Evolutionary conservation across 305 asterid species (phyloP).

Genomic region (Striga hermonthica): DNA sequence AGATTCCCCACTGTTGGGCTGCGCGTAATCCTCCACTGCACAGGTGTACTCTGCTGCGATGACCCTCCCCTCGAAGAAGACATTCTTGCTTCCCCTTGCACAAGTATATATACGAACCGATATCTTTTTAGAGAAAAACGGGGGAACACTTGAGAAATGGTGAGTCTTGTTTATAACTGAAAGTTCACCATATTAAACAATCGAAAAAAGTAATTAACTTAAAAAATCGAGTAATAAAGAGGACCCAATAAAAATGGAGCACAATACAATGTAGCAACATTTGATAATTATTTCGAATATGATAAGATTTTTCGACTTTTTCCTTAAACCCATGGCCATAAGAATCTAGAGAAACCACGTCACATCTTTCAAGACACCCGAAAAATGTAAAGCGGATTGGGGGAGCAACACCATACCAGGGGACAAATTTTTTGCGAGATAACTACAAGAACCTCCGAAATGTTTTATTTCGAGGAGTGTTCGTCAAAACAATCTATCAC

Average conservation of each 20-base stretch:
- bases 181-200: conserved; percentile 5
- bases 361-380: too few species aligned
- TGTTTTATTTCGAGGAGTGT: conserved; percentile 6
- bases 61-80: conserved; percentile 68
- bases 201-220: not conserved
- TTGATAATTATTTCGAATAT: conserved; percentile 3
- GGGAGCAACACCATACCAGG: not conserved
- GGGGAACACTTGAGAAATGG: not conserved
- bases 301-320: not conserved
- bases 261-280: not conserved
- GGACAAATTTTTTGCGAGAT: not conserved
- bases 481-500: conserved; percentile 28
- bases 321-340: not conserved
- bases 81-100: conserved; percentile 50
- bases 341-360: conserved; percentile 3
- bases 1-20: conserved; percentile 89
- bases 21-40: conserved; percentile 82
- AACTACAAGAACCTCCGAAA: not conserved
- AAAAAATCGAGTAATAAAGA: conserved; percentile 10
- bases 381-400: conserved; percentile 16
- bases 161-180: not conserved
- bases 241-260: not conserved
- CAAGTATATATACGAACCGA: conserved; percentile 10
- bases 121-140: conserved; percentile 9
- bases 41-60: conserved; percentile 58